Conservation (phyloP, 2,329 filamentous ascomycete genomes). For the Juglanconis sp. region DNA sequence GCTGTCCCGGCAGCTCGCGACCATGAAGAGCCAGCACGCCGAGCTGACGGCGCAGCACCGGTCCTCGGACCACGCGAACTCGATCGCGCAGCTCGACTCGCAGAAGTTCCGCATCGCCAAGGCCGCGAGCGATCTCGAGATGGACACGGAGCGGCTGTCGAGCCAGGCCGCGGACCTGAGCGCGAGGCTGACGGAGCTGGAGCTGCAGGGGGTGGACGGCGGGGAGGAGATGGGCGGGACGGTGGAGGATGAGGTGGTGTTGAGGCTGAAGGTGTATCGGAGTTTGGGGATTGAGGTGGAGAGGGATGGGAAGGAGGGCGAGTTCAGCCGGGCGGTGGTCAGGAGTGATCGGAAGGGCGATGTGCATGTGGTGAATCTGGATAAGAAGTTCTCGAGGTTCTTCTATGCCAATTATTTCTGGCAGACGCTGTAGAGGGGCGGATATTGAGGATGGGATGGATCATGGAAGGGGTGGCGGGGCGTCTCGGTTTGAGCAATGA, state of each 20-base stretch:
- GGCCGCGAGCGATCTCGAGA: conserved; percentile 81
- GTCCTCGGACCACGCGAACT: conserved; percentile 72
- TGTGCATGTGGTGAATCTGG: conserved; percentile 91
- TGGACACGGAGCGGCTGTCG: conserved; percentile 89
- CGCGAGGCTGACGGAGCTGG: conserved; percentile 74
- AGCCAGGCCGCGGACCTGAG: conserved; percentile 73
- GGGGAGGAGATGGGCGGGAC: conserved; percentile 34
- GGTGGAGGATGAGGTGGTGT: conserved; percentile 61
- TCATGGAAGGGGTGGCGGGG: neutral
- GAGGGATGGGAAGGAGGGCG: conserved; percentile 67
- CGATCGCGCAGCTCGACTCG: conserved; percentile 84
- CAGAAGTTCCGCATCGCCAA: conserved; percentile 96
- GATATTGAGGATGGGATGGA: neutral
- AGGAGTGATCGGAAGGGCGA: conserved; percentile 84
- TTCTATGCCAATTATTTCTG: conserved; percentile 98
- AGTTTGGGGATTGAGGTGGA: conserved; percentile 89
- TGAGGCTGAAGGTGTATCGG: conserved; percentile 87
- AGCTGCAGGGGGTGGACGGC: conserved; percentile 83
- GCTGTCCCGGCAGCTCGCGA: conserved; percentile 72
- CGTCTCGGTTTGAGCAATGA: neutral
- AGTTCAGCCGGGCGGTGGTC: conserved; percentile 82
- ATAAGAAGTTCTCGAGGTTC: conserved; percentile 84
- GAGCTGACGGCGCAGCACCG: conserved; percentile 75
- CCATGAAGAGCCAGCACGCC: conserved; percentile 70
- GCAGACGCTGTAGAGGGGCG: conserved; percentile 68